These are phyloP conservation scores for Rhizopogon hawkerae DNA, from an alignment of 1,284 basidiomycete species.

Conservation along the genomic window DNA sequence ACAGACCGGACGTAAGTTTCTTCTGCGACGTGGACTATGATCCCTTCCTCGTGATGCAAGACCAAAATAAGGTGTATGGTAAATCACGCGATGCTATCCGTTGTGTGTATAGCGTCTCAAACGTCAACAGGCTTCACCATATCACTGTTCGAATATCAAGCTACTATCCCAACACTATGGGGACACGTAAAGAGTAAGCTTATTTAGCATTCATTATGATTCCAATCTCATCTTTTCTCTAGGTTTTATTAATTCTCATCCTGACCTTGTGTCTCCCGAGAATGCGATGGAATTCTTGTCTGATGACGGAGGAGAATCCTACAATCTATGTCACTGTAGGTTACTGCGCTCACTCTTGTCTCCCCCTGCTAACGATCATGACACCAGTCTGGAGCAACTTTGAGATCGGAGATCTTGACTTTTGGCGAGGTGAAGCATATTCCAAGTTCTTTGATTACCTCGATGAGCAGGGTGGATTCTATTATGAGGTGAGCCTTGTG, in stretches of 20 bases:
- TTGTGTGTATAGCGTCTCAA: background rate
- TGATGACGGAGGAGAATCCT: slow-evolving; percentile 70
- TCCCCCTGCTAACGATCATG: background rate
- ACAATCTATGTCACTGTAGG: slow-evolving; percentile 85
- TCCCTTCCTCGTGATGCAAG: slow-evolving; percentile 86
- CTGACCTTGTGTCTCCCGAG: slow-evolving; percentile 55
- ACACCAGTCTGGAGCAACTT: slow-evolving; percentile 80
- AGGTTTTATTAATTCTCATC: slow-evolving; percentile 74
- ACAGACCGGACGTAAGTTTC: slow-evolving; percentile 74
- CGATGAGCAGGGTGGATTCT: slow-evolving; percentile 84
- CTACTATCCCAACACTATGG: slow-evolving; percentile 87
- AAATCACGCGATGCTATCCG: slow-evolving; percentile 11
- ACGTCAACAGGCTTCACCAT: slow-evolving; percentile 71
- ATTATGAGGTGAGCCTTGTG: slow-evolving; percentile 60
- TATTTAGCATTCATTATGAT: slow-evolving; percentile 1
- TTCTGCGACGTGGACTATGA: slow-evolving; percentile 85
- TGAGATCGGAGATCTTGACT: slow-evolving; percentile 77
- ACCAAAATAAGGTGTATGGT: slow-evolving; percentile 81
- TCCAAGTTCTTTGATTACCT: slow-evolving; percentile 79
- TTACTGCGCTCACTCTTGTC: slow-evolving; percentile 7
- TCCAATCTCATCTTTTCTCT: slow-evolving; percentile 3
- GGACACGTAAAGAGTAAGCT: slow-evolving; percentile 53
- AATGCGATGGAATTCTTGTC: slow-evolving; percentile 80
- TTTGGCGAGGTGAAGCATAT: slow-evolving; percentile 81
- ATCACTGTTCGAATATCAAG: slow-evolving; percentile 76